phyloP scores from a whole-genome alignment of 1,284 basidiomycete species.

The Cryptococcus sp. region DNA sequence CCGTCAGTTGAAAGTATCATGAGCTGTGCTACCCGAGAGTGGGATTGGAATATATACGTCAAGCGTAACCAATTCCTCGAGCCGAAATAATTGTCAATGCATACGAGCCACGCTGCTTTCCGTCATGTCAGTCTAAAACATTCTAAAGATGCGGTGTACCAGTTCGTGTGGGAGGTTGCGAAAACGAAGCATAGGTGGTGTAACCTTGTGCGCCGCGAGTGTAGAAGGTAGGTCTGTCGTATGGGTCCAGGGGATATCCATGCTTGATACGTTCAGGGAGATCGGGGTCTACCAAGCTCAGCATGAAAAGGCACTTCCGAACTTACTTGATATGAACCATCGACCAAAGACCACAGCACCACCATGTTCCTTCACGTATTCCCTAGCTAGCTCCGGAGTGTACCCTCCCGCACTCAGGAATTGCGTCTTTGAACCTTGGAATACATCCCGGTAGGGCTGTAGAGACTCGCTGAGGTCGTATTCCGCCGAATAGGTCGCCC shows the following conservation, averaged over 20 bases:
- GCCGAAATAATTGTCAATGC: too few relatives aligned
- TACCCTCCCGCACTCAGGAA: slow-evolving; percentile 60
- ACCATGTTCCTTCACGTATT: slow-evolving; percentile 44
- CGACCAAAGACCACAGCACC: slow-evolving; percentile 58
- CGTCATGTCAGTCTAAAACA: too few relatives aligned
- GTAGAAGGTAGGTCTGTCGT: slow-evolving; percentile 44
- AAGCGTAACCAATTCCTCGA: too few relatives aligned
- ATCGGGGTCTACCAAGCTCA: slow-evolving; percentile 56
- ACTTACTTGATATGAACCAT: slow-evolving; percentile 56
- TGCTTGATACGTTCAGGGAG: slow-evolving; percentile 55
- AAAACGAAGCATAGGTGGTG: slow-evolving; percentile 7
- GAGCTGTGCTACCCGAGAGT: too few relatives aligned
- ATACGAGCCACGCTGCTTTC: too few relatives aligned
- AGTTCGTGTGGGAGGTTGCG: background rate
- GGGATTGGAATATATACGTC: too few relatives aligned
- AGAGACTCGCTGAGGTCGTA: slow-evolving; percentile 21
- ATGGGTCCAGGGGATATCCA: slow-evolving; percentile 36
- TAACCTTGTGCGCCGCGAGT: slow-evolving; percentile 27
- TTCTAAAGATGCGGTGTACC: background rate
- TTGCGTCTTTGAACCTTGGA: slow-evolving; percentile 21
- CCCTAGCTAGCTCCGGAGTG: slow-evolving; percentile 31
- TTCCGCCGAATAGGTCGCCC: slow-evolving; percentile 14
- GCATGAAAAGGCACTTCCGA: background rate
- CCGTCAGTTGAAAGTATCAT: too few relatives aligned
- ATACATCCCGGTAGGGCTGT: slow-evolving; percentile 18